Evolutionary conservation across 2,329 filamentous ascomycete genomes (phyloP), one percentile per base, ranked within the genome.

Genomic region (Juglanconis oblonga): DNA sequence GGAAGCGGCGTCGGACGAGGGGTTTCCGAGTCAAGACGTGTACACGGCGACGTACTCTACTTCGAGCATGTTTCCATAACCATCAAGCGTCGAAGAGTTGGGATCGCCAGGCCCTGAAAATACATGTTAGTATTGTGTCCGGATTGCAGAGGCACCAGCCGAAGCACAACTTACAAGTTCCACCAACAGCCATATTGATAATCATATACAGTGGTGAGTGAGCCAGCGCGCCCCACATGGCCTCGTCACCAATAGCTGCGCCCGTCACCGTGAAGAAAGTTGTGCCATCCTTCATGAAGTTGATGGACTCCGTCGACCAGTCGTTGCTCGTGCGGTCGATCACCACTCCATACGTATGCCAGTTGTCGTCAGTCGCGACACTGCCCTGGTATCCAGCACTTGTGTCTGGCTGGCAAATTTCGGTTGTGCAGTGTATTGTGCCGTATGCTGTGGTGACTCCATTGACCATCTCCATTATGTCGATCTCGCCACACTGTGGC

Each of bases 381-480:
- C 33, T 54, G 6, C 62, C 62, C 36, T 56, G 52, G 10, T 58
- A 58, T 13, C 73, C 71, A 29, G 48, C 47, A 13, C 76, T 71
- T 5, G 82, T 83, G 31, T 56, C 67, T 1, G 80, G 79, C 50
- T 79, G 76, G 14, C 55, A 57, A n/a, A 57, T 17, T 1, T 32
- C 55, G 24, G 63, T 62, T 31, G 80, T 79, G 71, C 82, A 86
- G 73, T 86, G 83, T 3, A 79, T 71, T 8, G 80, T 83, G 33
- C 79, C 82, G 56, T 79, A 77, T 10, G 72, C 81, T 1, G 72
- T 74, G 4, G 71, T 69, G 45, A 73, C 57, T 9, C 82, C 83
- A 70, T 84, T 82, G 66, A 84, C 71, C 59, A 77, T 79, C 74
- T 86, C 83, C 68, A 86, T 74, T 65, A 85, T 79, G 68, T 86